Evolutionary conservation across 2,329 filamentous ascomycete genomes (phyloP), one percentile per base, ranked within the genome.

Genomic region (Penicillium brevicompactum): DNA sequence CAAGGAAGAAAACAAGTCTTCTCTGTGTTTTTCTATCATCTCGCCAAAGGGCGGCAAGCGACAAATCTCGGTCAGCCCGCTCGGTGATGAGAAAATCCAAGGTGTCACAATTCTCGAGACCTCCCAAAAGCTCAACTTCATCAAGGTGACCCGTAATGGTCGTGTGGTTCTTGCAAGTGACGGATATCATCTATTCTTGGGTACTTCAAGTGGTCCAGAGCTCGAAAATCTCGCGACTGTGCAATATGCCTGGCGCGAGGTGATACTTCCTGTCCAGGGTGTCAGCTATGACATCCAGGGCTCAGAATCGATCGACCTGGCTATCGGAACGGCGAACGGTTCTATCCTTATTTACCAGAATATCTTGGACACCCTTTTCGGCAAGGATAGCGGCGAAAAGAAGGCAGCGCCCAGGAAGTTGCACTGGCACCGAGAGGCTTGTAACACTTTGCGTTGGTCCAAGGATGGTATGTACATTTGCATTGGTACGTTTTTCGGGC

Each of bases 361-460:
- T 72, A 77, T 92, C 14, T 68, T 93, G 13, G 72, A 57, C 41
- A 60, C 57, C 11, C 48, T 66, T 5, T 64, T 66, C 47, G 56
- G 53, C 32, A 60, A 56, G 16, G 57, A 56, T 18, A 37, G 45
- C 32, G 78, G 63, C 74, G 76, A 67, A 51, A 69, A 65, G 58
- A 64, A 63, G 32, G 65, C 80, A 13, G 69, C 84, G 40, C 80
- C 83, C 18, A 86, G 87, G 53, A 89, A 88, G 60, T 80, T 92
- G 50, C 94, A 97, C 72, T 99, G 94, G 94, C 94, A 99, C 74
- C 84, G 92, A 65, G 87, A 87, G 64, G 85, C 88, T 46, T 92
- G 97, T 8, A 87, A 89, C 65, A 84, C 90, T 9, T 81, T 96
- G 55, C 96, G 94, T 73, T 97, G 92, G 90, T 97, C 94, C 13